Evolutionary conservation across 306 rosid species (phyloP), one percentile per base, ranked within the genome.

Genomic region (Neltuma alba): DNA sequence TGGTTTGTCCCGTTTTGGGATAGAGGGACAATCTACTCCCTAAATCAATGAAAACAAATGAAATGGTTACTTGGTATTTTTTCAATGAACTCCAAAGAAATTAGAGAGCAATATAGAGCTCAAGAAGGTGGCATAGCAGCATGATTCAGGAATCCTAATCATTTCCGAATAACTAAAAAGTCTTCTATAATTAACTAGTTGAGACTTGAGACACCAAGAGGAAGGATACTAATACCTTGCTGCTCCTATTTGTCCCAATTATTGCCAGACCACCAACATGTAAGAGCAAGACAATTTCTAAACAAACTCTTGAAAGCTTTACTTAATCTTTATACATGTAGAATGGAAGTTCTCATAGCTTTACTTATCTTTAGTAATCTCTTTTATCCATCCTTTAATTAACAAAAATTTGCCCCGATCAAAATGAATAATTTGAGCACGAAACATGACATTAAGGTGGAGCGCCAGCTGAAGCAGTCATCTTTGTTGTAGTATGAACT

Each of bases 1-100:
- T 12, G 87, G 89, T 36, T 84, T 90, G 40, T 87, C 91, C 23
- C 28, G 47, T 74, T 76, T 87, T 52, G 89, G 85, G 37, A 90
- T 30, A 63, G 86, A 85, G 81, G 91, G 82, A 66, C 83, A 82
- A 50, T 88, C 87, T 47, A 87, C 72, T 44, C 92, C 92, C 94
- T 90, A 48, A 33, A 77, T 40, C 15, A 69, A 42, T 69, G 74
- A 28, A 74, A 62, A 57, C 18, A 61, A 60, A 50, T 55, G 28
- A 75, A 30, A 31, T 31, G 67, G 54, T 47, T 11, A 34, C 37
- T 69, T 54, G n/a, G 40, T 10, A 23, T 38, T 34, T 52, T 20
- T 10, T 23, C 31, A 42, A 30, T 15, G 25, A 23, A 37, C 27
- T 23, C 21, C 3, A 11, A 25, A 42, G 37, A 2, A 38, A 52